Evolutionary conservation across 306 rosid species (phyloP).

Genomic region (Echinosophora koreensis): DNA sequence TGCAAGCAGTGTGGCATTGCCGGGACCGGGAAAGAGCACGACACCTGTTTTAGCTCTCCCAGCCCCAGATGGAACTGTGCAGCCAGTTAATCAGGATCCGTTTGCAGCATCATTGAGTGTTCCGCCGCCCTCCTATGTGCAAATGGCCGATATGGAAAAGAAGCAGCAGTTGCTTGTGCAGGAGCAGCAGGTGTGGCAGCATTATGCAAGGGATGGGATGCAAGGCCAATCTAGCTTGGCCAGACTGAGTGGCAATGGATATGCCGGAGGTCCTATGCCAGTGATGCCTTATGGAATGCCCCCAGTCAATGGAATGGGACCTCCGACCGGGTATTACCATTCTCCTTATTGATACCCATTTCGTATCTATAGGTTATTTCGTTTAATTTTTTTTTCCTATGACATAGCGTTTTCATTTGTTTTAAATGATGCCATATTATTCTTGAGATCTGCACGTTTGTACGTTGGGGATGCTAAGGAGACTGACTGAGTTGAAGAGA

Average conservation of each 20-base stretch:
- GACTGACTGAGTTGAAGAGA: conserved; percentile 54
- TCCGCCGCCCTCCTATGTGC: conserved; percentile 96
- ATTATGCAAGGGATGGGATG: conserved; percentile 90
- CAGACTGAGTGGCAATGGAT: conserved; percentile 65
- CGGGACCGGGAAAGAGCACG: conserved; percentile 70
- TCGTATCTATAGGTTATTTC: conserved; percentile 52
- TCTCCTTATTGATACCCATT: conserved; percentile 66
- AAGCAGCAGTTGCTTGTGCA: conserved; percentile 81
- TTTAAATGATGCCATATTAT: conserved; percentile 56
- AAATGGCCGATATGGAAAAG: conserved; percentile 98
- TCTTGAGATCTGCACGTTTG: conserved; percentile 64
- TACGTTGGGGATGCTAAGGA: conserved; percentile 56
- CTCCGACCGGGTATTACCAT: conserved; percentile 79
- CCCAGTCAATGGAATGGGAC: conserved; percentile 82
- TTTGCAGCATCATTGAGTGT: conserved; percentile 82
- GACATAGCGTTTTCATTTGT: conserved; percentile 55
- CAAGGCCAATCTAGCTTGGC: conserved; percentile 91
- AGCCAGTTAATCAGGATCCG: conserved; percentile 89
- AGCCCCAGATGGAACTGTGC: conserved; percentile 94
- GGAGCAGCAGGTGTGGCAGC: conserved; percentile 92
- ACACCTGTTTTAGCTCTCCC: conserved; percentile 96
- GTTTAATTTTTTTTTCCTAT: conserved; percentile 49
- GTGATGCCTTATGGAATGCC: conserved; percentile 87
- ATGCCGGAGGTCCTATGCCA: conserved; percentile 67
- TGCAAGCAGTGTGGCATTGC: conserved; percentile 97